Conservation (phyloP, 2,329 filamentous ascomycete species). For the Curvularia eragrostidis region DNA sequence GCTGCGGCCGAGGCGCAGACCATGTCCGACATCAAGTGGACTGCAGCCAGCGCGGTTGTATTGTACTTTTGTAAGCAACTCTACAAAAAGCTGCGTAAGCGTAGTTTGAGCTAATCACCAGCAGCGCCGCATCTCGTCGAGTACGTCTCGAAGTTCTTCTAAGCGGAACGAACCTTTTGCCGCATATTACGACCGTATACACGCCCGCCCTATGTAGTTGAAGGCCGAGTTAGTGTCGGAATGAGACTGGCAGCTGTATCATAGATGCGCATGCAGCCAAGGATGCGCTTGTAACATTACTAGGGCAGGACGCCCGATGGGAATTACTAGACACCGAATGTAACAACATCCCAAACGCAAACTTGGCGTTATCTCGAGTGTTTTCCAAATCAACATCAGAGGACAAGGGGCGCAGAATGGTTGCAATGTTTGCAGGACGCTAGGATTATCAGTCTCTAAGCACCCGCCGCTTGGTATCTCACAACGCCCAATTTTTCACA, state of each 20-base stretch:
- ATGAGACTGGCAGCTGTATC: slow-evolving; percentile 3
- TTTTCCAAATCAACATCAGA: neutral
- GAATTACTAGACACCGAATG: neutral
- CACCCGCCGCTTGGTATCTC: slow-evolving; percentile 23
- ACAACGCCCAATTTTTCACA: slow-evolving; percentile 25
- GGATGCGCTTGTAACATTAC: slow-evolving; percentile 15
- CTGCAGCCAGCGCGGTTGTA: slow-evolving; percentile 68
- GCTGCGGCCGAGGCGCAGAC: slow-evolving; percentile 68
- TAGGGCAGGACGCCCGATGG: neutral
- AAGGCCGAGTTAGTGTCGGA: neutral
- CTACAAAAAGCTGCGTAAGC: neutral
- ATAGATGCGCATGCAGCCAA: slow-evolving; percentile 8
- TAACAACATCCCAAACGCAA: slow-evolving; percentile 3
- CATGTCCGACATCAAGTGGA: slow-evolving; percentile 69
- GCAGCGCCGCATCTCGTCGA: slow-evolving; percentile 64
- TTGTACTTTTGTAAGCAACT: slow-evolving; percentile 77
- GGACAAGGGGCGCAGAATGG: neutral
- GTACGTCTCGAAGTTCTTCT: slow-evolving; percentile 60
- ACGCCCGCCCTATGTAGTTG: neutral
- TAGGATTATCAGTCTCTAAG: slow-evolving; percentile 8
- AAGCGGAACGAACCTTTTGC: slow-evolving; percentile 21
- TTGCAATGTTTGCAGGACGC: slow-evolving; percentile 2
- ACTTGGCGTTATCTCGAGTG: neutral
- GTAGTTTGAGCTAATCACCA: neutral
- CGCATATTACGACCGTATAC: neutral